Evolutionary conservation across 768 basidiomycete species (phyloP).

Genomic region (Lactifluus piperatus): DNA sequence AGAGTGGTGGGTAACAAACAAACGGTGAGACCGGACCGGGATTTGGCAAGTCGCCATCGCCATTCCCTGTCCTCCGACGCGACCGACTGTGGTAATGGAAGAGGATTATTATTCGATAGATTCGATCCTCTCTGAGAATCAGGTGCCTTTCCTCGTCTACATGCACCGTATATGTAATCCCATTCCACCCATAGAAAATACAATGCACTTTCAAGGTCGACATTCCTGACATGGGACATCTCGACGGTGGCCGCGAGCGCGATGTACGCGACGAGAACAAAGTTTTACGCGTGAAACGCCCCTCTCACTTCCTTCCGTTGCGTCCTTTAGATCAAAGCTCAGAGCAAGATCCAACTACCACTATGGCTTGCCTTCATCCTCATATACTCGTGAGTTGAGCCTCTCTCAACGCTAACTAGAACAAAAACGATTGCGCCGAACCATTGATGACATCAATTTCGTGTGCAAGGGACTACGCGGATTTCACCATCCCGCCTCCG

Average conservation of each 20-base stretch:
- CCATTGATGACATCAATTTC: background rate
- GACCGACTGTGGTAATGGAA: constrained; percentile 45
- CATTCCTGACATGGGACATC: constrained; percentile 79
- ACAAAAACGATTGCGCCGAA: too few relatives aligned
- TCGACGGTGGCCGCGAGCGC: constrained; percentile 77
- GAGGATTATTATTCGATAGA: constrained; percentile 90
- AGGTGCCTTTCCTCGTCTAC: constrained; percentile 35
- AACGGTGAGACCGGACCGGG: background rate
- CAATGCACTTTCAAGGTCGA: constrained; percentile 89
- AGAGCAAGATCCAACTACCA: constrained; percentile 74
- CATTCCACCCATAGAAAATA: constrained; percentile 59
- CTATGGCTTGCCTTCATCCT: constrained; percentile 89
- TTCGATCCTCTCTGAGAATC: constrained; percentile 86
- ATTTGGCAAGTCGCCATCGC: too few relatives aligned
- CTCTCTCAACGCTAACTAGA: background rate
- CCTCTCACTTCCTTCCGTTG: background rate
- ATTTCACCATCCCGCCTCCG: constrained; percentile 74
- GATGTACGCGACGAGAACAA: constrained; percentile 40
- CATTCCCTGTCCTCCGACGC: background rate
- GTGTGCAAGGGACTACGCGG: constrained; percentile 72
- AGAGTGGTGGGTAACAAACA: too few relatives aligned
- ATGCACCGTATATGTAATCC: background rate
- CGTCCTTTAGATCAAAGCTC: constrained; percentile 67
- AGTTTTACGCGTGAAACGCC: background rate
- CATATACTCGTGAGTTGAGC: constrained; percentile 55